Base-by-base conservation (phyloP, 1,284 basidiomycete species). In the Puccinia polysora region DNA sequence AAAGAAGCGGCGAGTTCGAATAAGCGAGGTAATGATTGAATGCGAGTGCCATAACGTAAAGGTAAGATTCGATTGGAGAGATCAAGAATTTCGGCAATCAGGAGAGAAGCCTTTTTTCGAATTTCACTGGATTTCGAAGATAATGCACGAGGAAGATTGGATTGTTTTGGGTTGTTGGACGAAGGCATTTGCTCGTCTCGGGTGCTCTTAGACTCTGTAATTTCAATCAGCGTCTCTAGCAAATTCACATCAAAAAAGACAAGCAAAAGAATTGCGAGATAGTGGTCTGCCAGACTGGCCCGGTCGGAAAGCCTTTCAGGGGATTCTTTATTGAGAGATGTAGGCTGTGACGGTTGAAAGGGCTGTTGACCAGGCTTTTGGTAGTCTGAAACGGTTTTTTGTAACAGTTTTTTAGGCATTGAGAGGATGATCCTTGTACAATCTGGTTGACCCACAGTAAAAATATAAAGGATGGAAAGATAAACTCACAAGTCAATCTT, bases 271-370 rank as follows among this genome's bases (percentile, higher is more conserved):
- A 99, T 83, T 0, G 89, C 89, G 53, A 95, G 86, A 78, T 92
- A 99, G 78, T 98, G 95, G 78, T 97, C 93, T 2, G 92, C 88
- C 5, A 97, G 81, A 76, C 89, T 94, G 47, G 92, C 87, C 85
- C 47, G 85, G 81, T 6, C 73, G 0, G 69, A 62, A 58, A 62
- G 58, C 20, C 74, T 72, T 62, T 59, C 58, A 20, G 69, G 36
- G 20, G 52, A 18, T 23, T 73, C 63, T 45, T 56, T 55, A 43
- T 55, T 34, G 23, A 12, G 30, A 47, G 52, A 20, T 28, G 73
- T 50, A 5, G 43, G 40, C n/a, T 67, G 69, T 28, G 73, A 59
- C 30, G 71, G 30, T 55, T 73, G 38, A 55, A 28, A 38, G 40
- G 45, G 25, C 14, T 52, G 58, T 40, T 36, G 69, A 56, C 55